Base-by-base conservation (phyloP, 1,139 yeast genomes). In the Suhomyces coccinellae region DNA sequence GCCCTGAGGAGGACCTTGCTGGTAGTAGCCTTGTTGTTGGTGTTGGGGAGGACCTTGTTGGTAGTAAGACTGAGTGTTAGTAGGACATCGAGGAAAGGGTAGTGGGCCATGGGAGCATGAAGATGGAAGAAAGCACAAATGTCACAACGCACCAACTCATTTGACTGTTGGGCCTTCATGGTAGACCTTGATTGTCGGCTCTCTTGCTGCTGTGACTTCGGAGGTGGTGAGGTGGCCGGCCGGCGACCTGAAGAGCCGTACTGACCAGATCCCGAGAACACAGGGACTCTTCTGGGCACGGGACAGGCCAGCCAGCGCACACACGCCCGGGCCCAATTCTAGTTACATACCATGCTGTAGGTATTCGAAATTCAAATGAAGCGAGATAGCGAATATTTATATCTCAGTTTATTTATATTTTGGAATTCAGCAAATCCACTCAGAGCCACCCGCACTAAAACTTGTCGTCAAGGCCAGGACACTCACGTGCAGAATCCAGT, bases 1-100 rank as follows among this genome's bases (percentile, higher is more conserved):
- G 27, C 65, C 65, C 36, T 54, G 65, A 39, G 67, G 69, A 38
- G 65, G 68, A 11, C 66, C 66, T 51, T 62, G 67, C 53, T 65
- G 70, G 40, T 49, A 49, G 46, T 47, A 50, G 37, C 53, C 49
- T 36, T 43, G 46, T 47, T 49, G 48, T 17, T 45, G 49, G 26
- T 49, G 48, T 22, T 45, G 49, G 26, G 50, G 54, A 26, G 50
- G 48, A 27, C 52, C 54, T 44, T 51, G 53, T 44, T 50, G 51
- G 41, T 52, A 52, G 51, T 43, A 43, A 11, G 48, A 45, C 48
- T 45, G 37, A 16, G 29, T 6, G 41, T 36, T 41, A 36, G 41
- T 45, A 34, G 2, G 24, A 13, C n/a, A n/a, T n/a, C n/a, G n/a
- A n/a, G n/a, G n/a, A n/a, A n/a, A n/a, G n/a, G n/a, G n/a, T n/a